phyloP scores from a whole-genome alignment of 176 grass and related monocot genomes.

The Eremochloa ophiuroides region DNA sequence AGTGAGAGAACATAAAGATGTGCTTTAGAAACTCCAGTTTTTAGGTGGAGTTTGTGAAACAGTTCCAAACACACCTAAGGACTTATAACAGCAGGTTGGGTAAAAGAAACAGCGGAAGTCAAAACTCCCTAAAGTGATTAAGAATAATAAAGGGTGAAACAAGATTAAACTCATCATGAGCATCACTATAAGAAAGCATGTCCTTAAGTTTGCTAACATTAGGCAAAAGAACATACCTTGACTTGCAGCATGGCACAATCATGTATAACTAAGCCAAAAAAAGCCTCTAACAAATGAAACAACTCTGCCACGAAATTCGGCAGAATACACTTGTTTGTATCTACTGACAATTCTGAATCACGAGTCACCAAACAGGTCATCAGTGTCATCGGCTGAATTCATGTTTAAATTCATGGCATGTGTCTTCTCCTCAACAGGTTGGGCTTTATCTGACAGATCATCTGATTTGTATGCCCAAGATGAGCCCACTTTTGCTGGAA shows the following conservation, averaged over 20 bases:
- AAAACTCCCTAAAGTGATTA: background rate
- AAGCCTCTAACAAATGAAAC: conserved; percentile 20
- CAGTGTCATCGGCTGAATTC: conserved; percentile 54
- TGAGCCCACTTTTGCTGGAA: conserved; percentile 45
- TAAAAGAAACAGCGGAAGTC: background rate
- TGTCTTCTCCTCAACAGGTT: conserved; percentile 24
- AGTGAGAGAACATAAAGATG: too few species aligned
- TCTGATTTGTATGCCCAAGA: conserved; percentile 82
- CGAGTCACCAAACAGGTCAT: conserved; percentile 89
- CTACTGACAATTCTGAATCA: conserved; percentile 22
- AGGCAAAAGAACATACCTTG: conserved; percentile 33
- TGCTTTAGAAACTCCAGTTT: too few species aligned
- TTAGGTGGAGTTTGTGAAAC: too few species aligned
- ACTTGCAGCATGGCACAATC: conserved; percentile 24
- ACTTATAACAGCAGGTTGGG: background rate
- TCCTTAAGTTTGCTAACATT: conserved; percentile 31
- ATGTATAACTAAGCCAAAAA: conserved; percentile 30
- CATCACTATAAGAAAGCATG: conserved; percentile 23
- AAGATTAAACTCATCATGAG: conserved; percentile 14
- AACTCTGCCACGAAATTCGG: background rate
- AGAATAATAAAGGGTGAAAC: background rate
- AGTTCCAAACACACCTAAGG: too few species aligned
- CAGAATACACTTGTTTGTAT: conserved; percentile 2
- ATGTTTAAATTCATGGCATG: background rate
- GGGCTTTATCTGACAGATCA: conserved; percentile 48